phyloP scores from a whole-genome alignment of 2,329 filamentous ascomycete genomes.

The Rugonectria rugulosa region DNA sequence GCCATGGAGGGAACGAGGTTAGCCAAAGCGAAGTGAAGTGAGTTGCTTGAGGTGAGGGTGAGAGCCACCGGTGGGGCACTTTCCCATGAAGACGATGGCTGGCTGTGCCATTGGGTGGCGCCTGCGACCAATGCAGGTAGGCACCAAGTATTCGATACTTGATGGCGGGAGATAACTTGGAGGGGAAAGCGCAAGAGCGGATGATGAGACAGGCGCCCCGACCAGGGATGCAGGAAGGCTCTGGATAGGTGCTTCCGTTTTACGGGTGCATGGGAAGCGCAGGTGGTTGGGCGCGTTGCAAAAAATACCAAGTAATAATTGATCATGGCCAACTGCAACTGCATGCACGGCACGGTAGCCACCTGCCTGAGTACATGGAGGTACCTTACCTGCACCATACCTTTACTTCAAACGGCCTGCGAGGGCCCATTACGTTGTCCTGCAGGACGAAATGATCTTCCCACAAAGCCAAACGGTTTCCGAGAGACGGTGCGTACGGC shows the following conservation, averaged over 20 bases:
- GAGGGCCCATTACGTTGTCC: neutral
- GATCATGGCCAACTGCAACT: too few species aligned
- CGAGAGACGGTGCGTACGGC: neutral
- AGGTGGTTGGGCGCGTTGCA: neutral
- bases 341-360: too few species aligned
- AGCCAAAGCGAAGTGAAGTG: conserved; percentile 7
- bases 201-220: neutral
- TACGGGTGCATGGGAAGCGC: neutral
- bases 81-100: too few species aligned
- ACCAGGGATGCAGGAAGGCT: too few species aligned
- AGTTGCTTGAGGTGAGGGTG: too few species aligned
- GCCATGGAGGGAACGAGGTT: conserved; percentile 1
- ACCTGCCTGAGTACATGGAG: too few species aligned
- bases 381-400: neutral
- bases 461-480: neutral
- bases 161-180: neutral
- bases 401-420: neutral
- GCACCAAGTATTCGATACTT: too few species aligned
- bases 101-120: too few species aligned
- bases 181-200: neutral
- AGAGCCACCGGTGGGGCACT: too few species aligned
- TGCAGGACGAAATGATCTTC: neutral
- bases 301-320: too few species aligned
- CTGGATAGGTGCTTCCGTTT: neutral
- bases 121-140: too few species aligned